These are phyloP conservation scores for Acanthamoeba divionensis DNA, from an alignment of 208 protist genomes.

Conservation along the genomic window DNA sequence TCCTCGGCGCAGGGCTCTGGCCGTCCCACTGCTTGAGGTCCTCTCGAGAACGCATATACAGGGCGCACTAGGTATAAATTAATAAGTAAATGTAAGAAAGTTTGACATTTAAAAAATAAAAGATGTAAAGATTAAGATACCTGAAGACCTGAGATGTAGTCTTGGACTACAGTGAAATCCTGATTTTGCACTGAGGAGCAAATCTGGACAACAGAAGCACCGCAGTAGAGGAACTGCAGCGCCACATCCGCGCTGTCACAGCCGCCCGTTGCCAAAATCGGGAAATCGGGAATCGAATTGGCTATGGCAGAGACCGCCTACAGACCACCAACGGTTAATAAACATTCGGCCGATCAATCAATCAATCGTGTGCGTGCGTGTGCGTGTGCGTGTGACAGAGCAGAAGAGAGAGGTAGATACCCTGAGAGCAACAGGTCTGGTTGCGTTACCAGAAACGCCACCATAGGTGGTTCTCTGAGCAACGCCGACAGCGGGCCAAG, in stretches of 20 bases:
- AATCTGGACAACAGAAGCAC: slow-evolving; percentile 84
- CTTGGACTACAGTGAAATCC: slow-evolving; percentile 84
- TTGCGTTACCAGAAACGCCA: slow-evolving; percentile 86
- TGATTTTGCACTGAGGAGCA: slow-evolving; percentile 85
- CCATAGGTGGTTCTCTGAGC: slow-evolving; percentile 85
- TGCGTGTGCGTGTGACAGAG: too few species aligned
- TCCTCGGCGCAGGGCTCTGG: slow-evolving; percentile 56
- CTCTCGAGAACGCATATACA: slow-evolving; percentile 77
- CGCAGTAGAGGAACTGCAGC: slow-evolving; percentile 85
- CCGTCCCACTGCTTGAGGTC: slow-evolving; percentile 76
- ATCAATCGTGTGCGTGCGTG: too few species aligned
- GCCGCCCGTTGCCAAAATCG: slow-evolving; percentile 87
- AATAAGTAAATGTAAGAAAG: slow-evolving; percentile 21
- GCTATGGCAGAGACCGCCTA: slow-evolving; percentile 76
- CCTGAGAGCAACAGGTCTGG: slow-evolving; percentile 82
- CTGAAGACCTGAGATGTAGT: slow-evolving; percentile 84
- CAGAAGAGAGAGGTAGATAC: neutral
- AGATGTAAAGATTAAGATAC: neutral
- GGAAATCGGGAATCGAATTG: slow-evolving; percentile 72
- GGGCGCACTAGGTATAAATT: slow-evolving; percentile 23
- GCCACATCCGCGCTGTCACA: slow-evolving; percentile 77
- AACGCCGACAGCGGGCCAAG: slow-evolving; percentile 82
- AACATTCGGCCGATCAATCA: neutral
- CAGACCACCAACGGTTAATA: neutral
- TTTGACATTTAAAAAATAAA: neutral